Evolutionary conservation across 2,329 filamentous ascomycete species (phyloP), one percentile per base, ranked within the genome.

Genomic region (Sporothrix luriei): DNA sequence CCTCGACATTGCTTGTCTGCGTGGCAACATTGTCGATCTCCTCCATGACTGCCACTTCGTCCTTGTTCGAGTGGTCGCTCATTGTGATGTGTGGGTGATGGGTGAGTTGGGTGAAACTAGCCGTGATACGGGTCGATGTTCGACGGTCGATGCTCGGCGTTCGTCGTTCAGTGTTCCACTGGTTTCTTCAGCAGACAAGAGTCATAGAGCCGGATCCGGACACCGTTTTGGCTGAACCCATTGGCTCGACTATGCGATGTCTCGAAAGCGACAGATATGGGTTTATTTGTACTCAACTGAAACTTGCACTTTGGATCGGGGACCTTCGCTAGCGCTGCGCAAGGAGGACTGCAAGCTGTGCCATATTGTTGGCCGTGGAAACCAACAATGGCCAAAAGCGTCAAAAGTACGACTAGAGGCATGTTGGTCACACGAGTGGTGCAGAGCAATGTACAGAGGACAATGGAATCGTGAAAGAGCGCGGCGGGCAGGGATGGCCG

Each of bases 31-130:
- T 21, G 16, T 62, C 59, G 14, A 62, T 40, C 5, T 46, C 40
- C 40, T 62, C 59, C 21, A 48, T n/a, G 59, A 2, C 38, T 11
- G 21, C 11, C 6, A 13, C 14, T 13, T 14, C 11, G n/a, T 29
- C 59, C 38, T 61, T 61, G 38, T 43, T 43, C 29, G 33, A 61
- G 55, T 61, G 55, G 5, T 61, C 33, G 33, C 55, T 61, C 38
- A 43, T 61, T 33, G 55, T 24, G 19, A 40, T 24, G 55, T 43
- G 5, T 43, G 19, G 14, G 40, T 43, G 40, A 43, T 14, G 13
- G 11, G 14, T 43, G 29, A 5, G 21, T 5, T 54, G 24, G 11
- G 51, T 13, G 51, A 54, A 24, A 26, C 19, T 21, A 4, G 21
- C 21, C 10, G 4, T 61, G 33, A 43, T 14, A 14, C 10, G 40